Base-by-base conservation (phyloP, 148 eudicot species). In the Hydrangea macrophylla region DNA sequence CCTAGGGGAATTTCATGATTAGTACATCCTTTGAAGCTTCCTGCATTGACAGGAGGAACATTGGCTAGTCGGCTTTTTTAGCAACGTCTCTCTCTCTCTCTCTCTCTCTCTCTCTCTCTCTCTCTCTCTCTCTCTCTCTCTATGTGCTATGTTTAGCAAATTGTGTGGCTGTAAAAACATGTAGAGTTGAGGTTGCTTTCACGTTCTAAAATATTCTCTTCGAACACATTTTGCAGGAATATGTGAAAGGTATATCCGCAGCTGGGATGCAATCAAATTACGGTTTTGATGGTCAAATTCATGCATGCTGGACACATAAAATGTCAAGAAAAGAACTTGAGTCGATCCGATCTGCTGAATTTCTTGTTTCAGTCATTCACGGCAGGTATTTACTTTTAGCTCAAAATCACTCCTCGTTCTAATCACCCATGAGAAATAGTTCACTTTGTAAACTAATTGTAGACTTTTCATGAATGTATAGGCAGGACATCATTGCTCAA, bases 251-350 rank as follows among this genome's bases (percentile, higher is more conserved):
- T 4, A 85, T 94, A 77, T 86, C 97, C 60, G 67, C 89, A 59
- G 81, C 78, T 39, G 98, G 98, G 62, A 90, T 94, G 99, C 99
- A 94, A 71, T 82, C 97, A 6, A 90, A 78, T 71, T 76, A 84
- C 69, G 97, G 97, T 60, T 84, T 94, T 66, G 99, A 90, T 67
- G 99, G 99, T 57, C 99, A 94, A 80, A 62, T 89, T 15, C 80
- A 86, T 72, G 99, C 99, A 22, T 94, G 99, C 71, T 94, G 99
- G 99, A 88, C 82, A 44, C 99, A 94, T 78, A 84, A 87, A 64
- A 68, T 94, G 83, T 82, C 93, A 28, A 61, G 55, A 55, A 57
- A 60, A 61, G 99, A 94, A 31, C 55, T 94, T 54, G 93, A 94
- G 68, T 55, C 55, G 40, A 85, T 94, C 44, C 78, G 86, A 35